phyloP scores from a whole-genome alignment of 2,329 filamentous ascomycete genomes.

The Cercospora nicotianae region DNA sequence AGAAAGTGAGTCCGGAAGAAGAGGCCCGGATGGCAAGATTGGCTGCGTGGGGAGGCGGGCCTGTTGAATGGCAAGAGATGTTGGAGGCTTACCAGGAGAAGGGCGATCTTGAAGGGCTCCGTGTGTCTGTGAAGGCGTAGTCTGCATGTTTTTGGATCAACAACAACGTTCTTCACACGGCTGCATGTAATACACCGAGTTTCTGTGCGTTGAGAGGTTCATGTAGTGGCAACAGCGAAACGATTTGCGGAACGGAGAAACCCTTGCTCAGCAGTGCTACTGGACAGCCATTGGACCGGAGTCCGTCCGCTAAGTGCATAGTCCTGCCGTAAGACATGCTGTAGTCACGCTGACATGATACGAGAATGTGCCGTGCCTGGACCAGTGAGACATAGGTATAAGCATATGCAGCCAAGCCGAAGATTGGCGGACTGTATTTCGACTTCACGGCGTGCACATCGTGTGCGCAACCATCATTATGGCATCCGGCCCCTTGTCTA shows the following conservation, averaged over 20 bases:
- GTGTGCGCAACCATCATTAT: background rate
- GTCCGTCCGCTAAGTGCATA: background rate
- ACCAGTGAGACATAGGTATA: background rate
- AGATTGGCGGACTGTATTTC: background rate
- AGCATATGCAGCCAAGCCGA: background rate
- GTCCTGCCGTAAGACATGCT: background rate
- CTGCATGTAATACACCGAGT: no score
- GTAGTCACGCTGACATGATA: background rate
- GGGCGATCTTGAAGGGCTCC: background rate
- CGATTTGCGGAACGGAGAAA: background rate
- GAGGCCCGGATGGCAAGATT: background rate
- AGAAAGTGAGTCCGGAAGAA: background rate
- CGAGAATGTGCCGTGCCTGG: background rate
- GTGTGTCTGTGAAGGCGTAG: no score
- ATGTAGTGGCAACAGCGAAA: no score
- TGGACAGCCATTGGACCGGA: background rate
- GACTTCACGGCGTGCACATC: background rate
- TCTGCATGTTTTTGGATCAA: no score
- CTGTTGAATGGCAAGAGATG: background rate
- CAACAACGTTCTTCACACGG: no score
- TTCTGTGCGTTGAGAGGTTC: no score
- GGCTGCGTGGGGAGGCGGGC: background rate
- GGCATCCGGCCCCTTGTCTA: background rate
- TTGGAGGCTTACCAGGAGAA: background rate
- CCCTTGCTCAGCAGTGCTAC: background rate